Percentiles rank a stretch among this genome's conserved stretches.
Conservation (phyloP, 495 filamentous ascomycete species). For the Tuber brumale region DNA sequence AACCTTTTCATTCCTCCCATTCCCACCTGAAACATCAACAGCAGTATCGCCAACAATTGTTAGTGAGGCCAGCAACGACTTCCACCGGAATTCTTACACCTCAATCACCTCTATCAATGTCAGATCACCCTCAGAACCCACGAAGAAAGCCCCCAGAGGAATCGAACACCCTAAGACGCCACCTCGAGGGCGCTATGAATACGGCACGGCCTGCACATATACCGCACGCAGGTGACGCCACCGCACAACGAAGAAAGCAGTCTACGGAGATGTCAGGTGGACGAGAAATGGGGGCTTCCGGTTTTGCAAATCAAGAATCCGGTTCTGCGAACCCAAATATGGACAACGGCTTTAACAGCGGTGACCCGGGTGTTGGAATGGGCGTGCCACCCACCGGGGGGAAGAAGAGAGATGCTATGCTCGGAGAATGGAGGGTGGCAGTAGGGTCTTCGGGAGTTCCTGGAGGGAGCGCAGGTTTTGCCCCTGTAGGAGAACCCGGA, state of each 20-base stretch:
- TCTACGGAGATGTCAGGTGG: background rate
- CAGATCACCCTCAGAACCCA: conserved; percentile 31
- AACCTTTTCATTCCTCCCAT: conserved; percentile 37
- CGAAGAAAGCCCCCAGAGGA: conserved; percentile 30
- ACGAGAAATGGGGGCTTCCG: background rate
- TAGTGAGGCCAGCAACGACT: conserved; percentile 30
- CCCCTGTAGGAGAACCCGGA: conserved; percentile 27
- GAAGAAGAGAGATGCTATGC: conserved; percentile 23
- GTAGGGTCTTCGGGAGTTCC: conserved; percentile 16
- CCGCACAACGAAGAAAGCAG: background rate
- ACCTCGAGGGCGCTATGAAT: conserved; percentile 27
- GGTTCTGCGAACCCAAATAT: background rate
- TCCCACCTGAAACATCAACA: conserved; percentile 13
- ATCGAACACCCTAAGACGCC: conserved; percentile 30
- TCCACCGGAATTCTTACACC: conserved; percentile 27
- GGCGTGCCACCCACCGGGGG: background rate
- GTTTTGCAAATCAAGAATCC: background rate
- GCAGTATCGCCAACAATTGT: conserved; percentile 24
- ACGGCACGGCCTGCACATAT: conserved; percentile 21
- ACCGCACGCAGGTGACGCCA: conserved; percentile 1
- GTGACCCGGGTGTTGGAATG: conserved; percentile 15
- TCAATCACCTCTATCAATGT: conserved; percentile 20
- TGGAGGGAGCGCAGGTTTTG: conserved; percentile 27
- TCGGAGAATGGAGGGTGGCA: conserved; percentile 14
- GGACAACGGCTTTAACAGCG: conserved; percentile 25